Evolutionary conservation across 441 rosid genomes (phyloP).

Genomic region (Caryocar brasiliense): DNA sequence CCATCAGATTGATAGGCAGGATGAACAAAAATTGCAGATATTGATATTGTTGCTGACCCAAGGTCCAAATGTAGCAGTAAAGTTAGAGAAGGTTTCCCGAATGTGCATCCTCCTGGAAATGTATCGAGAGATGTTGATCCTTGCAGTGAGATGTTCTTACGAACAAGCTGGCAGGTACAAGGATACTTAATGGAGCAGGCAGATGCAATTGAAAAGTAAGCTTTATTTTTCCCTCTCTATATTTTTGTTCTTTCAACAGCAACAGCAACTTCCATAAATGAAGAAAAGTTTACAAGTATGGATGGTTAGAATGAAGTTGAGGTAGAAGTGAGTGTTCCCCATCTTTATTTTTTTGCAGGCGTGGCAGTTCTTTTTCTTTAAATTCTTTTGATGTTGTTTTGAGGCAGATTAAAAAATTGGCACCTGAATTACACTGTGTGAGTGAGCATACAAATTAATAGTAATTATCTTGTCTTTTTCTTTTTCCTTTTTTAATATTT

Average conservation of each 20-base stretch:
- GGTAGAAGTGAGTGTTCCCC: neutral
- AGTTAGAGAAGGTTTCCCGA: conserved; percentile 32
- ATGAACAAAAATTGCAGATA: conserved; percentile 41
- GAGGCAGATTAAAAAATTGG: conserved; percentile 66
- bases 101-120: conserved; percentile 30
- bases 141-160: conserved; percentile 47
- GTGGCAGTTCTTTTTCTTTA: conserved; percentile 59
- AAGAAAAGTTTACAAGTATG: too few species aligned
- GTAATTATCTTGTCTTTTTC: neutral
- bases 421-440: conserved; percentile 94
- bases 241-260: too few species aligned
- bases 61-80: conserved; percentile 34
- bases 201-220: conserved; percentile 76
- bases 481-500: neutral
- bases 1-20: conserved; percentile 3
- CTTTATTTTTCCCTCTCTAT: conserved; percentile 5
- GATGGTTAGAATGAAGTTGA: neutral
- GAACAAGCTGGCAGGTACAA: conserved; percentile 77
- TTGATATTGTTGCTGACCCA: conserved; percentile 37
- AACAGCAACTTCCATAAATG: too few species aligned
- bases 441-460: conserved; percentile 21
- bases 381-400: conserved; percentile 58
- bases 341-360: conserved; percentile 36
- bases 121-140: conserved; percentile 27
- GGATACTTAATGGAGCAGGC: conserved; percentile 85